Evolutionary conservation across 1,284 basidiomycete genomes (phyloP).

Genomic region (Ceratobasidium sp.): DNA sequence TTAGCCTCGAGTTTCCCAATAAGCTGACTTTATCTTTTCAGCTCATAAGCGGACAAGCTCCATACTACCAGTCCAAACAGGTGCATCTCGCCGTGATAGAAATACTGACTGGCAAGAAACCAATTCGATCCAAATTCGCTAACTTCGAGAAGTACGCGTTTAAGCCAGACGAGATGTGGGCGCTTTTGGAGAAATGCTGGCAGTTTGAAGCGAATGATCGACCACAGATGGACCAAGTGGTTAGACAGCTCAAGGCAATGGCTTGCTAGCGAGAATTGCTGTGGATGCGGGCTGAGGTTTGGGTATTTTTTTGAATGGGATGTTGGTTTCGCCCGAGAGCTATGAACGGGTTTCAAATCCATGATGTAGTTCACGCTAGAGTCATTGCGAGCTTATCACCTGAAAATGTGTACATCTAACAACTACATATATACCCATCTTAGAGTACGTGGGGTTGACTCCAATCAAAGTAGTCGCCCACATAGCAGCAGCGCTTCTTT

Average conservation of each 20-base stretch:
- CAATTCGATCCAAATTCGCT: neutral
- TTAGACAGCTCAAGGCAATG: neutral
- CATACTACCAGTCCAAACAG: constrained; percentile 17
- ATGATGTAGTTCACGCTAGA: too few species aligned
- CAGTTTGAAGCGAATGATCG: neutral
- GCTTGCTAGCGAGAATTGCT: too few species aligned
- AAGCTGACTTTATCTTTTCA: neutral
- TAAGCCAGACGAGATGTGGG: constrained; percentile 31
- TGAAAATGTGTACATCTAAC: too few species aligned
- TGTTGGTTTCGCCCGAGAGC: too few species aligned
- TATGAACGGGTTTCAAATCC: too few species aligned
- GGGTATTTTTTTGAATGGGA: too few species aligned
- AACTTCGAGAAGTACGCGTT: constrained; percentile 34
- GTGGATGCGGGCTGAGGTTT: too few species aligned
- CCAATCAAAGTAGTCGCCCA: too few species aligned
- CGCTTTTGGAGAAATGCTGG: constrained; percentile 33
- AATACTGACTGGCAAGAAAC: neutral
- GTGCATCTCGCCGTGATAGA: neutral
- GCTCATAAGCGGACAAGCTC: constrained; percentile 7
- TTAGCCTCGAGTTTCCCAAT: neutral
- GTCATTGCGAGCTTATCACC: too few species aligned
- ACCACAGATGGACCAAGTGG: constrained; percentile 22
- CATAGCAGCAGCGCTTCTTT: too few species aligned
- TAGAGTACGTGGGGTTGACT: too few species aligned
- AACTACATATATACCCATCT: too few species aligned